Evolutionary conservation across 2,329 filamentous ascomycete species (phyloP).

Genomic region (Fusarium neocosmosporiellum): DNA sequence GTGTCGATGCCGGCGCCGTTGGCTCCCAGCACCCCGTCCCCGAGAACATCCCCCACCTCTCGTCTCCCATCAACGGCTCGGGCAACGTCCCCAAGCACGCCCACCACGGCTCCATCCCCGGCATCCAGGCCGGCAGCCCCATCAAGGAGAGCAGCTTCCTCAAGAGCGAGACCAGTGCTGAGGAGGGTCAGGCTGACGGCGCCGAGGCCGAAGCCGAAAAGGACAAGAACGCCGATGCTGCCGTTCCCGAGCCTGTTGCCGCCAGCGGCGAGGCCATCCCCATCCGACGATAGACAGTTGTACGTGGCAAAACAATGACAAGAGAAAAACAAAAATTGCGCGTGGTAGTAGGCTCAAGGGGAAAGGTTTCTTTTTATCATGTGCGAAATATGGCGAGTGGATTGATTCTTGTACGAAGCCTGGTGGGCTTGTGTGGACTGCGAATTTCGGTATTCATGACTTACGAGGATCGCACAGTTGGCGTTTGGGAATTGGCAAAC

Average conservation of each 20-base stretch:
- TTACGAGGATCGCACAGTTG: conserved; percentile 46
- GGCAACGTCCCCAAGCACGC: conserved; percentile 52
- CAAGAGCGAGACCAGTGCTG: conserved; percentile 81
- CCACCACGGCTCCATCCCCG: conserved; percentile 56
- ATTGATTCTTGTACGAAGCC: conserved; percentile 28
- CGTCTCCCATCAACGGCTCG: conserved; percentile 67
- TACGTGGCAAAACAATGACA: conserved; percentile 5
- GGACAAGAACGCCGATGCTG: conserved; percentile 51
- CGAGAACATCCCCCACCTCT: conserved; percentile 93
- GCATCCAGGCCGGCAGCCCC: conserved; percentile 77
- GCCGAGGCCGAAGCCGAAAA: conserved; percentile 46
- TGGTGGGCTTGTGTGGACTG: conserved; percentile 32
- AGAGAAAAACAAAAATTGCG: conserved; percentile 2
- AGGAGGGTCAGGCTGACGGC: conserved; percentile 55
- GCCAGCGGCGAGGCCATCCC: conserved; percentile 62
- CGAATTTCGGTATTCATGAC: conserved; percentile 41
- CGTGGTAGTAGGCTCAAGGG: conserved; percentile 2
- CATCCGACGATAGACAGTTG: conserved; percentile 65
- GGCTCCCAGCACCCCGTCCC: conserved; percentile 95
- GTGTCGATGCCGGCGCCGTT: conserved; percentile 92
- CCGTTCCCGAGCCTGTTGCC: conserved; percentile 32
- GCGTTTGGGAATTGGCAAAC: conserved; percentile 44
- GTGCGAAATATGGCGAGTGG: conserved; percentile 20
- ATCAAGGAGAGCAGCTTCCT: conserved; percentile 92
- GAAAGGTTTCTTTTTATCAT: neutral